Percentiles rank a stretch among this genome's conserved stretches.
Conservation (phyloP, 108 stramenopile species). For the Fragilaria radians region DNA sequence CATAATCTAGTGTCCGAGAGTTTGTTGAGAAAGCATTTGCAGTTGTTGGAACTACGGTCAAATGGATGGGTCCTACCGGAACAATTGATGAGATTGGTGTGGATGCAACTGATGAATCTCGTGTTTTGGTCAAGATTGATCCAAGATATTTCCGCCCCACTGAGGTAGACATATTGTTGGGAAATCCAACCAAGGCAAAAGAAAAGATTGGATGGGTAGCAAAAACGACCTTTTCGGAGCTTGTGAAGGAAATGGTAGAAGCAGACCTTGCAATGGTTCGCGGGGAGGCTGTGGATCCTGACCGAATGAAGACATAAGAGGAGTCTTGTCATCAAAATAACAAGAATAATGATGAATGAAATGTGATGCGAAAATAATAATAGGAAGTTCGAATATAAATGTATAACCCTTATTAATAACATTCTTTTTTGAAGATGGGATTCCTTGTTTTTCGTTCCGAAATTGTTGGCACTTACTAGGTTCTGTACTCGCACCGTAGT, state of each 20-base stretch:
- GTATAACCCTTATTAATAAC: no score
- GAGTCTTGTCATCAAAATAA: no score
- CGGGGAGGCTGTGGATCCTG: constrained; percentile 48
- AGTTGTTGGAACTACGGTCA: constrained; percentile 72
- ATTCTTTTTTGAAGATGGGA: no score
- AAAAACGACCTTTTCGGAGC: constrained; percentile 67
- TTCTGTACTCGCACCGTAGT: no score
- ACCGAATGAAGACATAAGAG: constrained; percentile 5
- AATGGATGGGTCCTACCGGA: constrained; percentile 88
- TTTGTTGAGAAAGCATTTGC: constrained; percentile 95
- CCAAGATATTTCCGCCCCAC: constrained; percentile 98
- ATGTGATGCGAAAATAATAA: no score
- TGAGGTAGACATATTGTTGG: constrained; percentile 96
- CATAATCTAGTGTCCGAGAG: constrained; percentile 64
- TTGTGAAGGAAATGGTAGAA: constrained; percentile 96
- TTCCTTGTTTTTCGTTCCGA: no score
- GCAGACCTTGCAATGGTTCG: constrained; percentile 85
- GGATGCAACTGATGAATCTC: constrained; percentile 74
- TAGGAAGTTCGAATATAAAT: no score
- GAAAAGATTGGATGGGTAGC: constrained; percentile 88
- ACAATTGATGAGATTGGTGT: constrained; percentile 93
- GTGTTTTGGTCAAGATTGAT: constrained; percentile 89
- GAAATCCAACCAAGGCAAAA: constrained; percentile 94
- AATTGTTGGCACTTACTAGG: no score
- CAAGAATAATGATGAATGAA: no score